phyloP scores from a whole-genome alignment of 2,329 filamentous ascomycete genomes.

The Pseudopyrenochaeta lycopersici region DNA sequence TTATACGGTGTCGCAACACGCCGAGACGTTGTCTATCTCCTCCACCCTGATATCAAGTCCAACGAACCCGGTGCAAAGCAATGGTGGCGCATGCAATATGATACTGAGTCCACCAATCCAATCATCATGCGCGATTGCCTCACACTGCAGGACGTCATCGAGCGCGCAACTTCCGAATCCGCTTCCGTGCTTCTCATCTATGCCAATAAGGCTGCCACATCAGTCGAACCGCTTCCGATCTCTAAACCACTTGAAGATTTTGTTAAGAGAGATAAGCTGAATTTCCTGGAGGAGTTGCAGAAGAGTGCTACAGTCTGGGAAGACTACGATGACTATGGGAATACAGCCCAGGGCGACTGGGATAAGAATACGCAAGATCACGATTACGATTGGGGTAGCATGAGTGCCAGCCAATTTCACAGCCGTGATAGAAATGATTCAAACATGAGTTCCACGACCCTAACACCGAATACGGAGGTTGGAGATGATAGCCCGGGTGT shows the following conservation, averaged over 20 bases:
- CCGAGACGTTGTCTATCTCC: slow-evolving; percentile 65
- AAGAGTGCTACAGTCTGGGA: slow-evolving; percentile 22
- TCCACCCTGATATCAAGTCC: slow-evolving; percentile 49
- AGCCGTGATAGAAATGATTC: slow-evolving; percentile 20
- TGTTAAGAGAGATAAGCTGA: slow-evolving; percentile 59
- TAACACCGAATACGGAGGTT: slow-evolving; percentile 47
- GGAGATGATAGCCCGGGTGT: slow-evolving; percentile 29
- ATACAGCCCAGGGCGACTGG: slow-evolving; percentile 26
- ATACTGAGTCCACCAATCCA: slow-evolving; percentile 30
- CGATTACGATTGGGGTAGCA: slow-evolving; percentile 30
- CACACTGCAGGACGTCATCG: slow-evolving; percentile 63
- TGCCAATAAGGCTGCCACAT: slow-evolving; percentile 58
- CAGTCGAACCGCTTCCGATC: slow-evolving; percentile 24
- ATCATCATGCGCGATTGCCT: slow-evolving; percentile 48
- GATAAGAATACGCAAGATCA: slow-evolving; percentile 8
- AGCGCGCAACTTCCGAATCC: slow-evolving; percentile 62
- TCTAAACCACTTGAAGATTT: slow-evolving; percentile 50
- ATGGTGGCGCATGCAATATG: slow-evolving; percentile 51
- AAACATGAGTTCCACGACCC: slow-evolving; percentile 35
- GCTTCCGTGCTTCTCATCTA: slow-evolving; percentile 66
- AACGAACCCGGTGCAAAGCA: slow-evolving; percentile 27
- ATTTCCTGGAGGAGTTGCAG: slow-evolving; percentile 43
- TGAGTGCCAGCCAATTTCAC: slow-evolving; percentile 31
- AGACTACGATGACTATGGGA: slow-evolving; percentile 11
- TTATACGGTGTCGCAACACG: slow-evolving; percentile 67